Base-by-base conservation (phyloP, 1,139 yeast genomes). In the Taiozyma sp. region DNA sequence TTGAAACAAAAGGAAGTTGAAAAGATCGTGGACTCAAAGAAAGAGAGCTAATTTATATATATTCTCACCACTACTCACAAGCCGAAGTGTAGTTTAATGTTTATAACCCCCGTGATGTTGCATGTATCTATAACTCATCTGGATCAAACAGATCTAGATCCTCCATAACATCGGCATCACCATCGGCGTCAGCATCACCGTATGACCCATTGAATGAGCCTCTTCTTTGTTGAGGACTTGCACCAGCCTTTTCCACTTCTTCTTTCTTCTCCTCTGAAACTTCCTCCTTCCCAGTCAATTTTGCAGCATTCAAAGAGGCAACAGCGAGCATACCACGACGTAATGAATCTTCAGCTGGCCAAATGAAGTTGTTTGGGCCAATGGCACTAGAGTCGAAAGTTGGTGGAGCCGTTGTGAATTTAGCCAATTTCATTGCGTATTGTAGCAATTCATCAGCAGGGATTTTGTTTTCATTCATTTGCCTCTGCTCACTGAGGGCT, bases 261-360 rank as follows among this genome's bases (percentile, higher is more conserved):
- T 49, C 50, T 29, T 53, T 54, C n/a, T 56, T 55, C 3, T 49
- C 57, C 12, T 61, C 64, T 8, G 53, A 54, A 9, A 45, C 48
- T 30, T 36, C 46, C 1, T 49, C 54, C 23, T 48, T 45, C 23
- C 60, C 58, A 2, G 75, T 72, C 40, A 84, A 69, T 54, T 80
- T 81, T 4, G 79, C 79, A 2, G 76, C 75, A 58, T 80, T 76
- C 48, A 83, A 62, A 1, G 89, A 80, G 10, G 88, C 83, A 62
- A 83, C 71, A 0, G 97, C 97, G 46, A 92, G 69, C 84, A 87
- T 85, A 0, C 99, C 98, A 60, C 90, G 77, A 62, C 99, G 77
- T 65, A 92, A 75, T 29, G 93, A 87, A 67, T 92, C 97, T 65
- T 92, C 99, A 0, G 96, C 96, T 0, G 99, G 98, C 98, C 98